A percentile compares a stretch with the other conserved stretches of the same genome.
phyloP scores from a whole-genome alignment of 805 yeast species.

The Helenozyma baotianmanensis region DNA sequence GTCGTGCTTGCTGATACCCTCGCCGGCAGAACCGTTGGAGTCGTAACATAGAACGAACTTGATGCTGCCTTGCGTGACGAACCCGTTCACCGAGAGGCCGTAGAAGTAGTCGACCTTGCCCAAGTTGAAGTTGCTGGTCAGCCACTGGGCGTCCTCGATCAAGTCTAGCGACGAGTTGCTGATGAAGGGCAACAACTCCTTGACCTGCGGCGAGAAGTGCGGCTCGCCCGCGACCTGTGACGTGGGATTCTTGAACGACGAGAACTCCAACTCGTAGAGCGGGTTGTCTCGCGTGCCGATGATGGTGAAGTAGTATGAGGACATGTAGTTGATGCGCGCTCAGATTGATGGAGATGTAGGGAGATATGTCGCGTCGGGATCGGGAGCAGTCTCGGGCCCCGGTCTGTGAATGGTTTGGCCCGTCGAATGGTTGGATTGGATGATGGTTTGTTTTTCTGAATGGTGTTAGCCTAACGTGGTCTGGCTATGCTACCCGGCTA shows the following conservation, averaged over 20 bases:
- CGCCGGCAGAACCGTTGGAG: conserved; percentile 19
- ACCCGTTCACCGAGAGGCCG: conserved; percentile 78
- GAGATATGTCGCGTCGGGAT: no score
- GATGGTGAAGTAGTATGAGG: conserved; percentile 86
- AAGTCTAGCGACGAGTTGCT: conserved; percentile 85
- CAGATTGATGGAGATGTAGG: background rate
- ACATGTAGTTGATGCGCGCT: conserved; percentile 18
- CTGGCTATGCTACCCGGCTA: no score
- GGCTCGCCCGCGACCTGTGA: conserved; percentile 44
- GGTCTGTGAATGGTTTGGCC: no score
- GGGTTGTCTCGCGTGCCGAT: conserved; percentile 86
- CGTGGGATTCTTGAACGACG: conserved; percentile 48
- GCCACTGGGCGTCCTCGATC: conserved; percentile 89
- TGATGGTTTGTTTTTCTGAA: no score
- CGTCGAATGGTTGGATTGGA: no score
- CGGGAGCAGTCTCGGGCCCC: no score
- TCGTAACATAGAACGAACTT: conserved; percentile 62
- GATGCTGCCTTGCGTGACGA: conserved; percentile 81
- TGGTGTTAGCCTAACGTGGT: no score
- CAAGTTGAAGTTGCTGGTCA: conserved; percentile 56
- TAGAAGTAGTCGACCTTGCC: conserved; percentile 83
- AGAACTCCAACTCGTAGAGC: conserved; percentile 81
- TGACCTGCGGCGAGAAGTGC: conserved; percentile 61
- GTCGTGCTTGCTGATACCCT: conserved; percentile 22
- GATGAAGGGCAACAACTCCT: conserved; percentile 82